These are phyloP conservation scores for Plasmodiophora brassicae DNA, from an alignment of 208 protist species.

Conservation along the genomic window DNA sequence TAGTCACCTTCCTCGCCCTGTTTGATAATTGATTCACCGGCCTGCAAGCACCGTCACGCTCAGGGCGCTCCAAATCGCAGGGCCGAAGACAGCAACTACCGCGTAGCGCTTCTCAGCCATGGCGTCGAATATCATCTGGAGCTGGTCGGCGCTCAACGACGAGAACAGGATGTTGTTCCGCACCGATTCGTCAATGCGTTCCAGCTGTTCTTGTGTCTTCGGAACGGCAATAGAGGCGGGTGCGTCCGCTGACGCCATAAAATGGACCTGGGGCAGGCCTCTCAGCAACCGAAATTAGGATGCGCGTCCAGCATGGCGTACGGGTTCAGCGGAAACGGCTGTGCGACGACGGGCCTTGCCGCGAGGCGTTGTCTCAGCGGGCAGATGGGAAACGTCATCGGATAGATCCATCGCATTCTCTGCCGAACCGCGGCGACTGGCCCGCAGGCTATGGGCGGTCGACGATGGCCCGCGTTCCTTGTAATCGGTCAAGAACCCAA, in stretches of 20 bases:
- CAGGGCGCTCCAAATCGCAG: neutral
- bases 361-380: no score
- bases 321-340: neutral
- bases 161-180: neutral
- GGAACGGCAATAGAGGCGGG: neutral
- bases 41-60: no score
- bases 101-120: neutral
- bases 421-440: no score
- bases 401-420: no score
- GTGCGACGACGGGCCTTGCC: neutral
- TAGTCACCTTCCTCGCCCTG: slow-evolving; percentile 30
- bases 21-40: slow-evolving; percentile 8
- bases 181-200: neutral
- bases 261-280: neutral
- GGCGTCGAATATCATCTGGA: neutral
- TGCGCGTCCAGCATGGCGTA: neutral
- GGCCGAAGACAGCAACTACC: neutral
- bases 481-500: neutral
- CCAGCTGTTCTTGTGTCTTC: neutral
- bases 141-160: neutral
- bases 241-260: neutral
- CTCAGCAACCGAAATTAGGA: neutral
- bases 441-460: no score
- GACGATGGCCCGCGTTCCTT: neutral
- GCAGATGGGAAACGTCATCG: no score